A percentile compares a stretch with the other conserved stretches of the same genome.
Evolutionary conservation across 2,329 filamentous ascomycete species (phyloP).

Genomic region (Neonectria faginata): DNA sequence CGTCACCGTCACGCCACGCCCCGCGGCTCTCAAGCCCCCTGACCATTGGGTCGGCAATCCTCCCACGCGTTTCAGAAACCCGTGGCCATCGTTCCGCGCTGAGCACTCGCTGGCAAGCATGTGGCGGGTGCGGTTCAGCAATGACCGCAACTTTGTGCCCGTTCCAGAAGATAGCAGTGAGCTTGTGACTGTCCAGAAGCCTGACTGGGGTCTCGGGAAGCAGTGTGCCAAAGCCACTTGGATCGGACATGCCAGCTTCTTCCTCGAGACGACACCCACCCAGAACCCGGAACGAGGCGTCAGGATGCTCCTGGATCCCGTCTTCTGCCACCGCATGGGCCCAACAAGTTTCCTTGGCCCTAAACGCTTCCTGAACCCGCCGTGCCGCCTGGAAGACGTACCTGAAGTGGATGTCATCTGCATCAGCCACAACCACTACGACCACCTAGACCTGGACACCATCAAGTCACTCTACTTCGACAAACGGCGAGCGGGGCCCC

Average conservation of each 20-base stretch:
- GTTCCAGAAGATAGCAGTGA: slow-evolving; percentile 16
- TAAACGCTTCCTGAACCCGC: slow-evolving; percentile 78
- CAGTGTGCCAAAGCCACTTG: slow-evolving; percentile 77
- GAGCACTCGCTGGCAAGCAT: slow-evolving; percentile 2
- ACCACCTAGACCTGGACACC: slow-evolving; percentile 63
- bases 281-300: slow-evolving; percentile 63
- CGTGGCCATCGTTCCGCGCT: neutral
- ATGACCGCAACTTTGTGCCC: slow-evolving; percentile 13
- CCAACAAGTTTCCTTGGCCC: slow-evolving; percentile 75
- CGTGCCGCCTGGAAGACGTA: slow-evolving; percentile 79
- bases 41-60: slow-evolving; percentile 1
- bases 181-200: slow-evolving; percentile 11
- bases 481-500: neutral
- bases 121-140: slow-evolving; percentile 13
- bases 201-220: slow-evolving; percentile 53
- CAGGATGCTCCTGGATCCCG: slow-evolving; percentile 86
- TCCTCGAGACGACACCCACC: slow-evolving; percentile 80
- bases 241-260: slow-evolving; percentile 91
- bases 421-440: slow-evolving; percentile 88
- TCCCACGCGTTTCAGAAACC: neutral
- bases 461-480: slow-evolving; percentile 19
- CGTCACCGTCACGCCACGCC: neutral
- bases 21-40: neutral
- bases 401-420: slow-evolving; percentile 77
- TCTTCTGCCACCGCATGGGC: slow-evolving; percentile 84